Percentiles rank a stretch among this genome's conserved stretches.
These are phyloP conservation scores for Reticulascus tulasneorum DNA, from an alignment of 2,329 filamentous ascomycete species.

Conservation along the genomic window DNA sequence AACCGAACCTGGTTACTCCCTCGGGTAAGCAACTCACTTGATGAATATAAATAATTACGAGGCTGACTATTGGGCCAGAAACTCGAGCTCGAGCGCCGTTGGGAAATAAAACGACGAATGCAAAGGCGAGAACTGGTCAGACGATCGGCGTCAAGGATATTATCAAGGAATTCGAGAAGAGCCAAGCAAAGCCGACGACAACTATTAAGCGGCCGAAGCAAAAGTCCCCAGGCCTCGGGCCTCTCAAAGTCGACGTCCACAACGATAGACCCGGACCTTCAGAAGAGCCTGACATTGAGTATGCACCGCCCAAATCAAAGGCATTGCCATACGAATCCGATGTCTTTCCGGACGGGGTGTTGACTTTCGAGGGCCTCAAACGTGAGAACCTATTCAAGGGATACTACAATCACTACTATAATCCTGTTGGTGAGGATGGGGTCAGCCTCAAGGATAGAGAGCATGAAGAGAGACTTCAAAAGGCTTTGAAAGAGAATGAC, in stretches of 20 bases:
- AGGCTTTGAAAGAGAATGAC: slow-evolving; percentile 54
- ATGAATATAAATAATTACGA: slow-evolving; percentile 7
- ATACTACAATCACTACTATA: slow-evolving; percentile 58
- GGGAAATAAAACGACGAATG: slow-evolving; percentile 95
- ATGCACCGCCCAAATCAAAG: slow-evolving; percentile 72
- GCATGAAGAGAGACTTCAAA: slow-evolving; percentile 49
- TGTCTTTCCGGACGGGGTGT: slow-evolving; percentile 54
- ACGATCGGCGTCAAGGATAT: slow-evolving; percentile 60
- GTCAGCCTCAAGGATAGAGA: slow-evolving; percentile 59
- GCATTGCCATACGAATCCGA: slow-evolving; percentile 67
- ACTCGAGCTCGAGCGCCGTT: slow-evolving; percentile 73
- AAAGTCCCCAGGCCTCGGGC: slow-evolving; percentile 46
- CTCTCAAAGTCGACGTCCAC: slow-evolving; percentile 61
- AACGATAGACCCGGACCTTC: slow-evolving; percentile 43
- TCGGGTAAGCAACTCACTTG: slow-evolving; percentile 10
- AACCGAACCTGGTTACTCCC: slow-evolving; percentile 15
- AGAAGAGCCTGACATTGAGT: slow-evolving; percentile 76
- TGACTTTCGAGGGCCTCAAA: slow-evolving; percentile 56
- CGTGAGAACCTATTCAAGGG: slow-evolving; percentile 56
- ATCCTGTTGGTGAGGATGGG: slow-evolving; percentile 64
- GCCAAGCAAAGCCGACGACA: slow-evolving; percentile 55
- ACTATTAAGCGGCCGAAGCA: slow-evolving; percentile 56
- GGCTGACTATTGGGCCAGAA: slow-evolving; percentile 32
- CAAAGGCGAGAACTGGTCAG: slow-evolving; percentile 68
- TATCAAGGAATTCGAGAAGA: slow-evolving; percentile 59